phyloP scores from a whole-genome alignment of 106 monocot genomes.

The Chionographis japonica region DNA sequence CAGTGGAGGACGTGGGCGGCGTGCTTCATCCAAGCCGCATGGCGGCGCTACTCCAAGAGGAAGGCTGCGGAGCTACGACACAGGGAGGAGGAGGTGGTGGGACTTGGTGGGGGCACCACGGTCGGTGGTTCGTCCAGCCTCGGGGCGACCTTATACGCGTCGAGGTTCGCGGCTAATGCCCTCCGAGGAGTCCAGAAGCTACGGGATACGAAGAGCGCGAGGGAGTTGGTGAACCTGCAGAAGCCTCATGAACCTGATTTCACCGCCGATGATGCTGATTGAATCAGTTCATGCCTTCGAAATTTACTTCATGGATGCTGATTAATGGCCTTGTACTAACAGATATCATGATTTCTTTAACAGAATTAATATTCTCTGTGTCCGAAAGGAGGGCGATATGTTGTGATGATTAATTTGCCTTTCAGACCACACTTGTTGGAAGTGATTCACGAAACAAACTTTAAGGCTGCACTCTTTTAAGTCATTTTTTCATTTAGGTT shows the following conservation, averaged over 20 bases:
- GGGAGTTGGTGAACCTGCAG: constrained; percentile 25
- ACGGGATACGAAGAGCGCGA: constrained; percentile 22
- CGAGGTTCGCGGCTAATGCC: constrained; percentile 65
- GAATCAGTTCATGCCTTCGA: neutral
- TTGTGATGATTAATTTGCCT: no score
- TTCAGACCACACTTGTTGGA: no score
- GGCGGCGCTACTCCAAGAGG: constrained; percentile 63
- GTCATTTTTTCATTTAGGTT: no score
- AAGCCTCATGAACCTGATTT: constrained; percentile 55
- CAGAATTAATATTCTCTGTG: no score
- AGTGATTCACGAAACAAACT: no score
- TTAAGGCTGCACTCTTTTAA: no score
- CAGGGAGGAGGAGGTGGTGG: constrained; percentile 26
- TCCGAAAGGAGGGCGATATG: no score
- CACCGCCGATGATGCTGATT: constrained; percentile 22
- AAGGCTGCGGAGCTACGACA: constrained; percentile 50
- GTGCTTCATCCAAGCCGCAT: constrained; percentile 75
- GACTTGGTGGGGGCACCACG: neutral
- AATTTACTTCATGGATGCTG: no score
- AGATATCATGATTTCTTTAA: no score
- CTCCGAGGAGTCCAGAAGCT: constrained; percentile 41
- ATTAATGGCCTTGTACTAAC: no score
- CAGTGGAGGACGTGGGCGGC: constrained; percentile 91
- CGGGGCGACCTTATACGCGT: constrained; percentile 48
- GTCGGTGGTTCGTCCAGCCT: constrained; percentile 25